Evolutionary conservation across 495 filamentous ascomycete genomes (phyloP), one percentile per base, ranked within the genome.

Genomic region (Podospora pseudopauciseta): DNA sequence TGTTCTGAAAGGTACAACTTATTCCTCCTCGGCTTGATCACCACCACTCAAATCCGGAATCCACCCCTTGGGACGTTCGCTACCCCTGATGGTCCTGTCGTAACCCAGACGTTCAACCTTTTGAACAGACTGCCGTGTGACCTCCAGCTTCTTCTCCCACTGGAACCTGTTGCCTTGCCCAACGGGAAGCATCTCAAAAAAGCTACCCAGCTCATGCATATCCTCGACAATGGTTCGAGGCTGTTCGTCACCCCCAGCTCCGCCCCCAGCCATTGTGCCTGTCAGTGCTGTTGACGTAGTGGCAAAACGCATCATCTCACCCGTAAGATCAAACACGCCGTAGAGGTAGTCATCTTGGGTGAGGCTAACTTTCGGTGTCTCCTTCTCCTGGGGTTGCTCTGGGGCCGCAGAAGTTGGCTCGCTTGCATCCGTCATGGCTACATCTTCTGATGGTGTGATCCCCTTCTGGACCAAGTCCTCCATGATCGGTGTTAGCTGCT

Each of bases 231-330:
- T 88, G n/a, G 83, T 85, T 7, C 86, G 77, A 54, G 69, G 67
- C 1, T 66, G 53, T 0, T 68, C 75, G 11, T 56, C 71, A 23
- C 65, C 39, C 3, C 15, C 4, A 6, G 34, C 61, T 27, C 32
- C 82, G 18, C 86, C 85, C 30, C 32, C 82, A n/a, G 86, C 86
- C 62, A 89, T 72, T 27, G 77, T 71, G 19, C 88, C 89, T 60
- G 74, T 83, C 19, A 89, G 87, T 0, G 91, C 91, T 72, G 92
- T 90, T 20, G 86, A 85, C 18, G 91, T 92, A 39, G 97, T 94
- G 0, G 92, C 93, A 78, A 96, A 97, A 32, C 93, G 85, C 95
- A 99, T 99, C 80, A 98, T 84, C 78, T 99, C 95, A 11, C 95
- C 95, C 0, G 91, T 90, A 61, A 97, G 83, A 77, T 99, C 95